These are phyloP conservation scores for Nidula niveotomentosa DNA, from an alignment of 1,284 basidiomycete species.

Conservation along the genomic window DNA sequence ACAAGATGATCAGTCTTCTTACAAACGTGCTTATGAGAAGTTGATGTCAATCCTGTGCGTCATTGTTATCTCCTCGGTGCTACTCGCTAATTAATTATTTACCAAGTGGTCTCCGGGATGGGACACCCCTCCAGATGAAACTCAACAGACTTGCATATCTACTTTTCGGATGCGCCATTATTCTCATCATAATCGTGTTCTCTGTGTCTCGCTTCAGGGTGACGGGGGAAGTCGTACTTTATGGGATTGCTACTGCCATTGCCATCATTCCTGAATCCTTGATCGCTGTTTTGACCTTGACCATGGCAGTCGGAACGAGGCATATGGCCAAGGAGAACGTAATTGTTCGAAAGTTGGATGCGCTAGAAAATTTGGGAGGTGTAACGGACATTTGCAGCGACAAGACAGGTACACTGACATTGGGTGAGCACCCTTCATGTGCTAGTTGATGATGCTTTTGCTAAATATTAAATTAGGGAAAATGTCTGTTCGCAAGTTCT, in stretches of 20 bases:
- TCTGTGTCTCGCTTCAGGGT: slow-evolving; percentile 43
- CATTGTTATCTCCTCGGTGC: not conserved
- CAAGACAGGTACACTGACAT: slow-evolving; percentile 67
- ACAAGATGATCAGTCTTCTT: slow-evolving; percentile 13
- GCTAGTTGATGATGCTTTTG: not conserved
- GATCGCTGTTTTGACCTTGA: slow-evolving; percentile 40
- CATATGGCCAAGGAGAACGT: slow-evolving; percentile 51
- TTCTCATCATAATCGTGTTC: slow-evolving; percentile 60
- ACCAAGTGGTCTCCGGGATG: slow-evolving; percentile 28
- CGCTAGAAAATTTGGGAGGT: slow-evolving; percentile 60
- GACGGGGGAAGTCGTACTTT: slow-evolving; percentile 42
- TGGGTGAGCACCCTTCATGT: slow-evolving; percentile 18
- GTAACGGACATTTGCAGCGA: slow-evolving; percentile 65
- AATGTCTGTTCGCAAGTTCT: slow-evolving; percentile 57
- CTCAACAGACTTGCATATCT: slow-evolving; percentile 57
- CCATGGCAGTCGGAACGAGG: slow-evolving; percentile 49
- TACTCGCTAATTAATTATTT: not conserved
- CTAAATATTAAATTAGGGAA: slow-evolving; percentile 28
- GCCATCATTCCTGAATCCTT: slow-evolving; percentile 42
- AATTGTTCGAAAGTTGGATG: slow-evolving; percentile 52
- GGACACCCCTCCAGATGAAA: slow-evolving; percentile 65
- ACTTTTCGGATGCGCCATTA: slow-evolving; percentile 52
- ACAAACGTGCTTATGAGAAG: slow-evolving; percentile 15
- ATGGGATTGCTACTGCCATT: slow-evolving; percentile 41
- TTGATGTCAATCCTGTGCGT: slow-evolving; percentile 22